Evolutionary conservation across 345 rosid genomes (phyloP).

Genomic region (Mallotus nudiflorus): DNA sequence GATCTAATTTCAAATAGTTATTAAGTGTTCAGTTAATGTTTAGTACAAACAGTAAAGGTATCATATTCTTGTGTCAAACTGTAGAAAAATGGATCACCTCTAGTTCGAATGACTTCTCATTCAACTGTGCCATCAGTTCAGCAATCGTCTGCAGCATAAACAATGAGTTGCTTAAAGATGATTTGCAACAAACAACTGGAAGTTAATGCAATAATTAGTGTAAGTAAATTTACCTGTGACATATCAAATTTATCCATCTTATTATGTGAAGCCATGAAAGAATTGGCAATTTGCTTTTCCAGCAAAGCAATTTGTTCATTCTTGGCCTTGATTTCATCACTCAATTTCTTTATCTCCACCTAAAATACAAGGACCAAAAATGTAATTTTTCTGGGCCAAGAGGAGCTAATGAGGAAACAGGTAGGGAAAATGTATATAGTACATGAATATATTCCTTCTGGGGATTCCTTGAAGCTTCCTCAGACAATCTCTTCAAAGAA

Average conservation of each 20-base stretch:
- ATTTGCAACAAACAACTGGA: conserved; percentile 11
- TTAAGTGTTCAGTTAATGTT: conserved; percentile 1
- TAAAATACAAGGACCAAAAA: conserved; percentile 33
- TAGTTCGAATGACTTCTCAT: conserved; percentile 92
- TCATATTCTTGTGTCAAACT: conserved; percentile 9
- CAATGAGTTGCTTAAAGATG: conserved; percentile 21
- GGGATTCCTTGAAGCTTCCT: conserved; percentile 73
- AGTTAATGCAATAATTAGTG: conserved; percentile 8
- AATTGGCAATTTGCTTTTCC: conserved; percentile 78
- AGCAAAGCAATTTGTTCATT: conserved; percentile 71
- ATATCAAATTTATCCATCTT: conserved; percentile 62
- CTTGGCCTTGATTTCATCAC: conserved; percentile 71
- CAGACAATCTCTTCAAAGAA: conserved; percentile 76
- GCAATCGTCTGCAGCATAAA: conserved; percentile 63
- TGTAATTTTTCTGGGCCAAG: conserved; percentile 23
- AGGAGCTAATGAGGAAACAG: conserved; percentile 19
- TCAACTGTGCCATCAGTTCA: conserved; percentile 72
- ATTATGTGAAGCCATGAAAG: conserved; percentile 52
- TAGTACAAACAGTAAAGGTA: conserved; percentile 7
- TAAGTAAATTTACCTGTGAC: conserved; percentile 54
- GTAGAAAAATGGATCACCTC: conserved; percentile 57
- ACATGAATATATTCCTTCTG: conserved; percentile 69
- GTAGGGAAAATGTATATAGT: conserved; percentile 17
- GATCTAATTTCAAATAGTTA: neutral
- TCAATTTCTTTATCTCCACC: conserved; percentile 71